These are phyloP conservation scores for Microstegium vimineum DNA, from an alignment of 176 grass and related monocot species.

Conservation along the genomic window DNA sequence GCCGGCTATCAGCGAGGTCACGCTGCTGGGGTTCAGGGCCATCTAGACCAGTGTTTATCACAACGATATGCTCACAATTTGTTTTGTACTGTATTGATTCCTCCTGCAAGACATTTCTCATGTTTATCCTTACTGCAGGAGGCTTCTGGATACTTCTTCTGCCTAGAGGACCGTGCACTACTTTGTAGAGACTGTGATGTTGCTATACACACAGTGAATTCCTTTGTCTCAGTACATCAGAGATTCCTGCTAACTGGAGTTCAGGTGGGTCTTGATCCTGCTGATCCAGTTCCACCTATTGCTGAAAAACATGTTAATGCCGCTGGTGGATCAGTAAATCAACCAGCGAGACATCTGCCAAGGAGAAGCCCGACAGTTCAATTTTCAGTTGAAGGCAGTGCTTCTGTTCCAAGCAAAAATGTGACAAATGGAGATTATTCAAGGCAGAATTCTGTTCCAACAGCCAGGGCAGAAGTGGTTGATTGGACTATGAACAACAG, in stretches of 20 bases:
- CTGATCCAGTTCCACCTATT: constrained; percentile 47
- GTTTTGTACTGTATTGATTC: neutral
- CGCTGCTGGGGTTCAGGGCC: neutral
- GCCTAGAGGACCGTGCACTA: constrained; percentile 84
- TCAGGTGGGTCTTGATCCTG: constrained; percentile 66
- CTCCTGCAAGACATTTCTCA: constrained; percentile 7
- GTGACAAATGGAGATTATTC: constrained; percentile 17
- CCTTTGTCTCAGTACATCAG: constrained; percentile 68
- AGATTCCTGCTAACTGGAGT: constrained; percentile 87
- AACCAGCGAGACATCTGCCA: constrained; percentile 24
- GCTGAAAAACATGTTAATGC: constrained; percentile 23
- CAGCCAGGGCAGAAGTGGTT: neutral
- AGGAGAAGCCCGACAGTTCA: constrained; percentile 7
- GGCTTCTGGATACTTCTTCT: constrained; percentile 91
- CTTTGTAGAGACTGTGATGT: constrained; percentile 90
- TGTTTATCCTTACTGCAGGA: constrained; percentile 52
- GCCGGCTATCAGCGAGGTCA: neutral
- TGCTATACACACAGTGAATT: constrained; percentile 72
- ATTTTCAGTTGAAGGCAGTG: constrained; percentile 34
- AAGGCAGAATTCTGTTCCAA: constrained; percentile 31
- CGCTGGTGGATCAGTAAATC: constrained; percentile 7
- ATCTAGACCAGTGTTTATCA: neutral
- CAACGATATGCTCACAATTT: neutral
- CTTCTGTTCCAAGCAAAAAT: constrained; percentile 30
- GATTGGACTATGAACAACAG: constrained; percentile 25